A percentile compares a stretch with the other conserved stretches of the same genome.
These are phyloP conservation scores for Citrullus colocynthis DNA, from an alignment of 306 rosid genomes.

Conservation along the genomic window DNA sequence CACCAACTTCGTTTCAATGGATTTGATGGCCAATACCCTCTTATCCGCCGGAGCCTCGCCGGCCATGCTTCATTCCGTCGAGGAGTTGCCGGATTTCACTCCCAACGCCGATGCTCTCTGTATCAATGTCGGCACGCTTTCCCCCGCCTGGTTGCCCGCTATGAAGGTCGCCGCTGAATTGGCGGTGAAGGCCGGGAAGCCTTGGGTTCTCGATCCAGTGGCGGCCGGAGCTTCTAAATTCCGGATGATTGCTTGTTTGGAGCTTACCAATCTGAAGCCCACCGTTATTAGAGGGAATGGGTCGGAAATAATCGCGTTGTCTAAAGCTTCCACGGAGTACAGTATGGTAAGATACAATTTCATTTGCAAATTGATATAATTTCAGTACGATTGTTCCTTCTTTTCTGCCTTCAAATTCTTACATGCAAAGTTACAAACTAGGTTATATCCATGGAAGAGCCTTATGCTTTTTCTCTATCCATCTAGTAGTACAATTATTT, in stretches of 20 bases:
- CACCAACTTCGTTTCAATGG: constrained; percentile 89
- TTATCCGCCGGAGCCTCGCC: constrained; percentile 79
- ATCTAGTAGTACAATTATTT: neutral
- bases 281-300: constrained; percentile 70
- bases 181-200: constrained; percentile 26
- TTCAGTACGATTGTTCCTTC: neutral
- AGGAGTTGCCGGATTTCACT: constrained; percentile 67
- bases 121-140: constrained; percentile 64
- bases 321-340: constrained; percentile 21
- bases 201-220: constrained; percentile 90
- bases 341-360: constrained; percentile 32
- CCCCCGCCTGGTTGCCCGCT: constrained; percentile 53
- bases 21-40: constrained; percentile 77
- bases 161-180: constrained; percentile 49
- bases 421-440: neutral
- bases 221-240: constrained; percentile 62
- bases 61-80: constrained; percentile 64
- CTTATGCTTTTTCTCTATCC: neutral
- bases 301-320: constrained; percentile 66
- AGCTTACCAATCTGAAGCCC: constrained; percentile 48
- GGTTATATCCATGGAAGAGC: neutral
- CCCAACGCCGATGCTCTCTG: constrained; percentile 48
- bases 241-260: constrained; percentile 49
- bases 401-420: neutral
- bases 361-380: neutral